Conservation (phyloP, 225 moss, liverwort and hornwort species). For the Sphagnum tenellum region DNA sequence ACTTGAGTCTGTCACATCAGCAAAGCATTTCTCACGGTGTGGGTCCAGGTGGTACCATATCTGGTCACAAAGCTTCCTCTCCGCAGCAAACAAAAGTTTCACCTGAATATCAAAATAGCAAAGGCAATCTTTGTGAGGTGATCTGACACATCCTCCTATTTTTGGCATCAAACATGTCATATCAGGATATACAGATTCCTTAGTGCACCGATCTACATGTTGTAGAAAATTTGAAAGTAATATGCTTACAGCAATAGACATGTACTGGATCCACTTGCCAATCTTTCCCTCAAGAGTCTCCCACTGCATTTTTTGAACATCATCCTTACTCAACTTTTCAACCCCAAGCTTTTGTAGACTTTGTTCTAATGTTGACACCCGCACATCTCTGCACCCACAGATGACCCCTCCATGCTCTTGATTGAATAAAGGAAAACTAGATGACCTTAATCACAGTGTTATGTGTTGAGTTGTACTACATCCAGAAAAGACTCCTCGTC, state of each 20-base stretch:
- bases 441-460: too few relatives aligned
- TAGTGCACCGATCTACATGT: too few relatives aligned
- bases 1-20: conserved; percentile 73
- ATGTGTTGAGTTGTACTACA: too few relatives aligned
- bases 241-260: conserved; percentile 58
- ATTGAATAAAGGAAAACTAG: too few relatives aligned
- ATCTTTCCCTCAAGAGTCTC: conserved; percentile 71
- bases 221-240: too few relatives aligned
- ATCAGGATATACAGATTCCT: too few relatives aligned
- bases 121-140: too few relatives aligned
- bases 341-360: conserved; percentile 68
- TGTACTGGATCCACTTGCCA: conserved; percentile 78
- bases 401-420: too few relatives aligned
- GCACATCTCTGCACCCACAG: conserved; percentile 44
- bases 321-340: conserved; percentile 72
- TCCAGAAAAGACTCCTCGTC: too few relatives aligned
- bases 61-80: conserved; percentile 74
- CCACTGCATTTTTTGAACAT: conserved; percentile 80
- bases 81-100: conserved; percentile 64
- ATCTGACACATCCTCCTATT: too few relatives aligned
- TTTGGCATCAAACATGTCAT: too few relatives aligned
- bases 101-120: conserved; percentile 23
- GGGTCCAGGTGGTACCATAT: conserved; percentile 76
- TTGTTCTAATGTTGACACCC: conserved; percentile 63
- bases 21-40: conserved; percentile 60